Evolutionary conservation across 495 filamentous ascomycete species (phyloP).

Genomic region (Xylaria telfairii): DNA sequence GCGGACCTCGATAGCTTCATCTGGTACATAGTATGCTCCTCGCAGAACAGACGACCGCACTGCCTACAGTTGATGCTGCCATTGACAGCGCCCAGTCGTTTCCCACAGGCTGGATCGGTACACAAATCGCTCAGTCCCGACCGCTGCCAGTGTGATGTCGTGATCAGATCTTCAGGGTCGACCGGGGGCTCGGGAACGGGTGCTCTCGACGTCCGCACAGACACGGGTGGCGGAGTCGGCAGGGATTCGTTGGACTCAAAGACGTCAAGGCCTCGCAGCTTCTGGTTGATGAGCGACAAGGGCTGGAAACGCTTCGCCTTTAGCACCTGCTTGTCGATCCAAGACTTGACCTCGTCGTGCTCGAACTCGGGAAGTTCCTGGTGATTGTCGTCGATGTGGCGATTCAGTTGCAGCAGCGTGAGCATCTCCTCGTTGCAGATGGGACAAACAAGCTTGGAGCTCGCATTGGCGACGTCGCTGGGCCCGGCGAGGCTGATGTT

Average conservation of each 20-base stretch:
- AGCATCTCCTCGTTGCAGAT: conserved; percentile 99
- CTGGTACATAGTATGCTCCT: conserved; percentile 99
- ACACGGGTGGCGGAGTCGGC: conserved; percentile 32
- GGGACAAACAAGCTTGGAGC: conserved; percentile 77
- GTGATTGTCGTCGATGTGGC: conserved; percentile 93
- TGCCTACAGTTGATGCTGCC: conserved; percentile 91
- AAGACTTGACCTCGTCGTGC: conserved; percentile 97
- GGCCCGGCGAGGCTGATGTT: conserved; percentile 55
- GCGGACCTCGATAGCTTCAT: conserved; percentile 95
- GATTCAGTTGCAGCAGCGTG: conserved; percentile 90
- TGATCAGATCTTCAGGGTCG: conserved; percentile 90
- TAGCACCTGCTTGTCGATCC: conserved; percentile 95
- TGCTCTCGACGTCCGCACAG: conserved; percentile 33
- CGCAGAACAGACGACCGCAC: conserved; percentile 92
- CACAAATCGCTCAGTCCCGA: conserved; percentile 75
- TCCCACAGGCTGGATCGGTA: conserved; percentile 84
- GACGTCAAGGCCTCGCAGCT: conserved; percentile 94
- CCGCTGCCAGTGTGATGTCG: conserved; percentile 86
- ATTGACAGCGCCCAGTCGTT: conserved; percentile 75
- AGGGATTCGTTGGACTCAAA: conserved; percentile 89
- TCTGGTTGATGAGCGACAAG: conserved; percentile 83
- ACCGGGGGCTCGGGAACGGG: conserved; percentile 49
- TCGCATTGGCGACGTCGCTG: conserved; percentile 45
- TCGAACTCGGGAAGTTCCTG: conserved; percentile 90
- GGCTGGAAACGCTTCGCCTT: conserved; percentile 97